Evolutionary conservation across 2,329 filamentous ascomycete genomes (phyloP).

Genomic region (Verruconis gallopava): DNA sequence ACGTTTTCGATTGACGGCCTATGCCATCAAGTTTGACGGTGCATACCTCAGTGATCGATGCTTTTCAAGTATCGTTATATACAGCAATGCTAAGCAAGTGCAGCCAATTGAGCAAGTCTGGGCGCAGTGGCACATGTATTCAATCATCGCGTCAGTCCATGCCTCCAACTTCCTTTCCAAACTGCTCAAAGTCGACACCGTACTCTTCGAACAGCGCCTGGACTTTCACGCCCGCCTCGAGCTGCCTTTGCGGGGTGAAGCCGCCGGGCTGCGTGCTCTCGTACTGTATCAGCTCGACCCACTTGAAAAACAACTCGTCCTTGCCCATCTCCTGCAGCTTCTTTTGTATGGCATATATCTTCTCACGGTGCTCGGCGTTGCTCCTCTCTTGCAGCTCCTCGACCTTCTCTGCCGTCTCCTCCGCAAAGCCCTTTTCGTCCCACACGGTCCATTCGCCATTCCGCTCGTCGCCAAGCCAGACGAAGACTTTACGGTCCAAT

Average conservation of each 20-base stretch:
- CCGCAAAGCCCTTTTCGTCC: conserved; percentile 32
- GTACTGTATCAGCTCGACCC: conserved; percentile 86
- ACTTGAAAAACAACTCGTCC: conserved; percentile 79
- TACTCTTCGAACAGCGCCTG: conserved; percentile 61
- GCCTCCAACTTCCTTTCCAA: conserved; percentile 60
- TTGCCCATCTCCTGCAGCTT: conserved; percentile 64
- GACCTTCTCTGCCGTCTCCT: conserved; percentile 15
- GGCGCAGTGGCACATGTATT: no score
- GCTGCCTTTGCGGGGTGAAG: conserved; percentile 63
- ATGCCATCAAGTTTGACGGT: no score
- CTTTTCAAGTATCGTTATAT: no score
- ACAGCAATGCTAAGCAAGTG: no score
- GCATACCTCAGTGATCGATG: no score
- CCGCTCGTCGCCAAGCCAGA: conserved; percentile 33
- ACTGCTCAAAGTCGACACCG: conserved; percentile 67
- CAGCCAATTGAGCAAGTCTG: no score
- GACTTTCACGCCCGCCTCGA: conserved; percentile 58
- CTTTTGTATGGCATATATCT: conserved; percentile 71
- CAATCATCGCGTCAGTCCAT: conserved; percentile 1
- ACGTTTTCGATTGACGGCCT: no score
- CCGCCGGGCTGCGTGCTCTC: conserved; percentile 69
- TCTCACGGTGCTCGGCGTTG: conserved; percentile 50
- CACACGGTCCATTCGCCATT: conserved; percentile 56
- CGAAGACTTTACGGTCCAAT: conserved; percentile 57
- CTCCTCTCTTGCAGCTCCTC: conserved; percentile 23